These are phyloP conservation scores for Catenaria anguillulae DNA, from an alignment of 371 early-diverging fungal species.

Conservation along the genomic window DNA sequence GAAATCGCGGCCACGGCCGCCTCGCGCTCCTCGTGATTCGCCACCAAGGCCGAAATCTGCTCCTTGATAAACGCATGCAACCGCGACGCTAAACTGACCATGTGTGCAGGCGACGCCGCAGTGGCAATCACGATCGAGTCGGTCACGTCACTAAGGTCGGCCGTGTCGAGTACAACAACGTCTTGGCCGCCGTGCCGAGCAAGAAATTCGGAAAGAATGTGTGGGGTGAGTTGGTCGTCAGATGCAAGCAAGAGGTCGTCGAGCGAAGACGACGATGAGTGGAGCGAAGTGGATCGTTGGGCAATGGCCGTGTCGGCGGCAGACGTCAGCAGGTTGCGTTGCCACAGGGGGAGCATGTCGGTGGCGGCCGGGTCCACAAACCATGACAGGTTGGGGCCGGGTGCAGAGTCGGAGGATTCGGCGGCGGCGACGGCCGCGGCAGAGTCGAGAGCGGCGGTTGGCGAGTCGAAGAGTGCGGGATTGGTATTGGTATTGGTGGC, in stretches of 20 bases:
- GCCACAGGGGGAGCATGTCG: background rate
- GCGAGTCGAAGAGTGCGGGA: too few relatives aligned
- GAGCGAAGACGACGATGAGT: too few relatives aligned
- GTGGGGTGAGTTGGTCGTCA: background rate
- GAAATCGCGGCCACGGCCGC: background rate
- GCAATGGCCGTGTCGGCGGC: background rate
- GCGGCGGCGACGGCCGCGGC: too few relatives aligned
- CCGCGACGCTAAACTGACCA: background rate
- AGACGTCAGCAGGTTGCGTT: background rate
- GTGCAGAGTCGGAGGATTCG: too few relatives aligned
- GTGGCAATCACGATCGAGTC: background rate
- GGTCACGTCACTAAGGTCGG: background rate
- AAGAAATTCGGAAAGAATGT: background rate
- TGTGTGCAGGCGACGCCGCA: background rate
- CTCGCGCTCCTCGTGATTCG: background rate
- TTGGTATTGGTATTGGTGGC: too few relatives aligned
- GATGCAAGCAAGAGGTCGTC: background rate
- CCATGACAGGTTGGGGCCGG: background rate
- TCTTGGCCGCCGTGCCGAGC: background rate
- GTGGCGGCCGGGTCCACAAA: background rate
- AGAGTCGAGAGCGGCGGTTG: too few relatives aligned
- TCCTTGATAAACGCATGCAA: background rate
- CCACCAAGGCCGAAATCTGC: background rate
- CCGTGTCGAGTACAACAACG: background rate
- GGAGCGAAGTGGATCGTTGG: too few relatives aligned